Base-by-base conservation (phyloP, 1,284 basidiomycete species). In the Marasmius sp. region DNA sequence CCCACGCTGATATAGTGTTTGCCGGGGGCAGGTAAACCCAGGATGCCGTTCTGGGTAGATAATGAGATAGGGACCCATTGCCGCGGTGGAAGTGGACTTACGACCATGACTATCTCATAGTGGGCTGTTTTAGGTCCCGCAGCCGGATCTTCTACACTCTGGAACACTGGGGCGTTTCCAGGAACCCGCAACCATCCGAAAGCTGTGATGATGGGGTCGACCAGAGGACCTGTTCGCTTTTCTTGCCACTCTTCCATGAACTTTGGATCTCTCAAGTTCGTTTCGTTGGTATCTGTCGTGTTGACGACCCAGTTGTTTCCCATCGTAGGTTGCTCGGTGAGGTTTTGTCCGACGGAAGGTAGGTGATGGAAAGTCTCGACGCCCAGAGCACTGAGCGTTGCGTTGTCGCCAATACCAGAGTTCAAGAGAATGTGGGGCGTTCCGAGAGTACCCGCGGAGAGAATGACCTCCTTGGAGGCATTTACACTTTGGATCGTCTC, bases 311-410 rank as follows among this genome's bases (percentile, higher is more conserved):
- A 76, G 27, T 64, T 51, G 59, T 65, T 66, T 16, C 59, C 38
- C 16, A 72, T 22, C 22, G 64, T 49, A 22, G 64, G 69, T 66
- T 81, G 78, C 65, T 80, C 79, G 58, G 71, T 69, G 39, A 80
- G 61, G 57, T 77, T 77, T 43, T 67, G 69, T 4, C 74, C 75
- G n/a, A 77, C 76, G 7, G 68, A 72, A 59, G 70, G 68, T 1
- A 75, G 67, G 49, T 72, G 59, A 16, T 72, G 60, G 20, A 74
- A 41, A 3, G 66, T 52, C 3, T 50, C 48, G 59, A 77, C 74
- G 1, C 72, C 70, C 14, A 75, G 67, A 0, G 61, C 48, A 1
- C 61, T 57, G 8, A 76, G 70, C 9, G 71, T 48, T 8, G 60
- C 49, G 0, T 67, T 60, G 57, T 74, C 69, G 9, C 76, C 74